Evolutionary conservation across 2,329 filamentous ascomycete species (phyloP), one percentile per base, ranked within the genome.

Genomic region (Xylaria multiplex): DNA sequence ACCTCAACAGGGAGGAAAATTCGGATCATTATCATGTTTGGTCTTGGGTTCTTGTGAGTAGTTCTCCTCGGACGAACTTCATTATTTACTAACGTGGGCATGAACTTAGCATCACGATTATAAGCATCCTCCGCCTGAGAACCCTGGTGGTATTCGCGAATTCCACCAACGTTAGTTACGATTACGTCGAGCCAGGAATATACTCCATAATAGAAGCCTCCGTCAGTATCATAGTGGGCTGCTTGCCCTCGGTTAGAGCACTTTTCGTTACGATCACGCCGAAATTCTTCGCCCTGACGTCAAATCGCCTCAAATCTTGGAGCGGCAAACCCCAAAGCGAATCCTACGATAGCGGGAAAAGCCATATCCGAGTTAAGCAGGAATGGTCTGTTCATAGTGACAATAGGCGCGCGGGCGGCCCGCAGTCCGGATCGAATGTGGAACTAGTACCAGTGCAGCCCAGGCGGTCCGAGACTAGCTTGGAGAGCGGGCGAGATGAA

Each of bases 181-280:
- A 77, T 54, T 76, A 76, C 58, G 75, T 76, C 59, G 72, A 74
- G 24, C 70, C 71, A 1, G 73, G 74, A 32, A 67, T 75, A 53
- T 79, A 77, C 75, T 77, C 76, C 1, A 76, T 76, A 7, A 73
- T 78, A 65, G 77, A 79, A 63, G 75, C 77, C 7, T 72, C 73
- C 1, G 73, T 78, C 0, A 73, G 76, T 11, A 71, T 78, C 27
- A 74, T 76, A 37, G 76, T 75, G 56, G 75, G 76, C 0, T 77
- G 76, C 66, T 73, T 79, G 72, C 77, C 77, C 8, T 73, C 77
- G 11, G 69, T 76, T 6, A 74, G 77, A 24, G 74, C 75, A 0
- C 72, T 78, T 19, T 70, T 77, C 43, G 72, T 72, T 49, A 61
- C 71, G 2, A 45, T 73, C 19, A 70, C 74, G 42, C 76, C 76